Evolutionary conservation across 306 rosid genomes (phyloP).

Genomic region (cucumber (Cucumis sativus)): DNA sequence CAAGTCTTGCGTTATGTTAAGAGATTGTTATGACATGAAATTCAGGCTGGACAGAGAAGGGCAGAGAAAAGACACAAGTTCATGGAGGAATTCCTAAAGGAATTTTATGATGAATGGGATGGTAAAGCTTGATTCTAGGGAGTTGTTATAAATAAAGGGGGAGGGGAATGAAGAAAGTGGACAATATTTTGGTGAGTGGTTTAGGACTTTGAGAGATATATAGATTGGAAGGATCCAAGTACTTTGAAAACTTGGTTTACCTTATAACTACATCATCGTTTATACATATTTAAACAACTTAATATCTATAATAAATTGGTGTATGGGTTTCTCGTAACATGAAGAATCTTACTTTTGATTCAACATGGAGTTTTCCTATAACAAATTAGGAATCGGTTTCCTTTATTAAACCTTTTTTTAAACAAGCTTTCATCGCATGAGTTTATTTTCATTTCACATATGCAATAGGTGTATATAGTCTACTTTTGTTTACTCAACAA

Average conservation of each 20-base stretch:
- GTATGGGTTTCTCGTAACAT: not conserved
- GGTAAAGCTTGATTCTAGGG: constrained; percentile 30
- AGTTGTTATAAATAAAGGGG: too few relatives aligned
- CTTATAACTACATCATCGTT: too few relatives aligned
- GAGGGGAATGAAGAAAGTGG: too few relatives aligned
- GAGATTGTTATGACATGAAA: not conserved
- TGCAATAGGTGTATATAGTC: not conserved
- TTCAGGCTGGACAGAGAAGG: constrained; percentile 81
- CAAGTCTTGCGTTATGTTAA: not conserved
- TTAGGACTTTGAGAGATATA: too few relatives aligned
- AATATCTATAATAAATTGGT: not conserved
- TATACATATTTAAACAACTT: not conserved
- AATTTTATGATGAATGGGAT: constrained; percentile 79
- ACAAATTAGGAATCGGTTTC: not conserved
- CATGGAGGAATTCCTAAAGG: constrained; percentile 72
- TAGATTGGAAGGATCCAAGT: too few relatives aligned
- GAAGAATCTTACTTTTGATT: not conserved
- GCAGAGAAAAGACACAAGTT: constrained; percentile 83
- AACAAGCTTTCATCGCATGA: not conserved
- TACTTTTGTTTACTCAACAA: too few relatives aligned
- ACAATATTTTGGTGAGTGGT: too few relatives aligned
- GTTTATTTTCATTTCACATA: not conserved
- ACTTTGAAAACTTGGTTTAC: too few relatives aligned
- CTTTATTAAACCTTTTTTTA: not conserved
- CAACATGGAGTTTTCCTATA: not conserved